Percentiles rank a stretch among this genome's conserved stretches.
Evolutionary conservation across 1,284 basidiomycete genomes (phyloP).

Genomic region (Papiliotrema flavescens): DNA sequence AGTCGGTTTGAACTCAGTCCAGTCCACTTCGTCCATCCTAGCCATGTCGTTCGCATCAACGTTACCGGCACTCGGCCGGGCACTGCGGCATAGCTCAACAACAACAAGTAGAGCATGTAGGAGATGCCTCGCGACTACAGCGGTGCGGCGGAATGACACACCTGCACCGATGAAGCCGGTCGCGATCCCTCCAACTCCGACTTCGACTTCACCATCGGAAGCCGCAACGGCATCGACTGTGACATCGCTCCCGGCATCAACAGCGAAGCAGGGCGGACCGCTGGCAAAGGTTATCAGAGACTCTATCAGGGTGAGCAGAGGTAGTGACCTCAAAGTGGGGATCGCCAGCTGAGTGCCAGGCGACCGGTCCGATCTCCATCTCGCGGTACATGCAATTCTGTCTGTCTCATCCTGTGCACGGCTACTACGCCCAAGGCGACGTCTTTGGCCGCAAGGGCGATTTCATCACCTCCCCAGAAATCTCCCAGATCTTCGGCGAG

Average conservation of each 20-base stretch:
- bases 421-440: conserved; percentile 77
- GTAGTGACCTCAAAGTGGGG: too few species aligned
- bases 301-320: conserved; percentile 63
- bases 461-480: conserved; percentile 96
- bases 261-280: conserved; percentile 11
- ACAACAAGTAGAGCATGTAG: too few species aligned
- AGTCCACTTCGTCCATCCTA: too few species aligned
- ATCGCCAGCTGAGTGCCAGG: conserved; percentile 46
- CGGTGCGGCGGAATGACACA: too few species aligned
- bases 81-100: too few species aligned
- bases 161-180: too few species aligned
- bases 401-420: conserved; percentile 76
- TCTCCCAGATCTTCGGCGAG: conserved; percentile 95
- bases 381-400: conserved; percentile 86
- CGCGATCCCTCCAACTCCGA: too few species aligned
- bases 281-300: conserved; percentile 58
- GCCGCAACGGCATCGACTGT: neutral
- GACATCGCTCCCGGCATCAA: neutral
- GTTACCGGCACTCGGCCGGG: too few species aligned
- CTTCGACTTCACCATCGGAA: neutral
- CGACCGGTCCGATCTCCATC: conserved; percentile 79
- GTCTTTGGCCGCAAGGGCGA: conserved; percentile 87
- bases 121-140: too few species aligned
- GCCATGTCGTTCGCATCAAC: too few species aligned
- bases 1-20: too few species aligned